Conservation (phyloP, 352 stramenopile species). For the Globisporangium cylindrosporum region DNA sequence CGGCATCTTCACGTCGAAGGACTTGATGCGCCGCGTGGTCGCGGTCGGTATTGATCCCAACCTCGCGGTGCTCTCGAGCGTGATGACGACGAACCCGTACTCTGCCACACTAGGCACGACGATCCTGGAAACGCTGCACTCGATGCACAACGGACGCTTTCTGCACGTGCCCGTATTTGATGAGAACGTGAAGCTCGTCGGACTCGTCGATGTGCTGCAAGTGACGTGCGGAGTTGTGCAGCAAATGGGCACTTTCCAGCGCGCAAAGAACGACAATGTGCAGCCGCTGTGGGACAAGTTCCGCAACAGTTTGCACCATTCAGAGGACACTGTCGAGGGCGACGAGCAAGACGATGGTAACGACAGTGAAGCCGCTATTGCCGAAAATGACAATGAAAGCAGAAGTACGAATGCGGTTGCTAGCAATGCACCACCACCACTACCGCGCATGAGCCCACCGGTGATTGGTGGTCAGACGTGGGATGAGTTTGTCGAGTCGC, state of each 20-base stretch:
- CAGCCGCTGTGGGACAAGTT: constrained; percentile 79
- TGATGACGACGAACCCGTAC: constrained; percentile 96
- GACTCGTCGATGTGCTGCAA: constrained; percentile 96
- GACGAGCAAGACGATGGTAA: constrained; percentile 29
- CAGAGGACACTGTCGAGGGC: constrained; percentile 26
- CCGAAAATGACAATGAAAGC: neutral
- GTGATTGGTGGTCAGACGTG: constrained; percentile 40
- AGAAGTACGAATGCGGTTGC: neutral
- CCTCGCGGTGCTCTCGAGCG: constrained; percentile 74
- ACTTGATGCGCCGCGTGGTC: constrained; percentile 96
- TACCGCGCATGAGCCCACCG: constrained; percentile 16
- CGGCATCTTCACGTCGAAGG: constrained; percentile 97
- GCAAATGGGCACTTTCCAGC: constrained; percentile 80
- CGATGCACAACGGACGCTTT: constrained; percentile 97
- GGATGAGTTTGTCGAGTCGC: constrained; percentile 44
- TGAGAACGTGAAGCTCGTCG: constrained; percentile 84
- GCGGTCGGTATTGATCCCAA: constrained; percentile 84
- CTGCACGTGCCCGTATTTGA: constrained; percentile 96
- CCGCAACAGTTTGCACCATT: constrained; percentile 45
- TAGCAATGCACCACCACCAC: neutral
- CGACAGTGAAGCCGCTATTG: constrained; percentile 10
- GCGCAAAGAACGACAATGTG: constrained; percentile 59
- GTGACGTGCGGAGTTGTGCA: constrained; percentile 87
- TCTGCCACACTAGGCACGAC: constrained; percentile 90
- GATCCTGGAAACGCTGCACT: constrained; percentile 96